Evolutionary conservation across 441 rosid species (phyloP).

Genomic region (Geranium incanum): DNA sequence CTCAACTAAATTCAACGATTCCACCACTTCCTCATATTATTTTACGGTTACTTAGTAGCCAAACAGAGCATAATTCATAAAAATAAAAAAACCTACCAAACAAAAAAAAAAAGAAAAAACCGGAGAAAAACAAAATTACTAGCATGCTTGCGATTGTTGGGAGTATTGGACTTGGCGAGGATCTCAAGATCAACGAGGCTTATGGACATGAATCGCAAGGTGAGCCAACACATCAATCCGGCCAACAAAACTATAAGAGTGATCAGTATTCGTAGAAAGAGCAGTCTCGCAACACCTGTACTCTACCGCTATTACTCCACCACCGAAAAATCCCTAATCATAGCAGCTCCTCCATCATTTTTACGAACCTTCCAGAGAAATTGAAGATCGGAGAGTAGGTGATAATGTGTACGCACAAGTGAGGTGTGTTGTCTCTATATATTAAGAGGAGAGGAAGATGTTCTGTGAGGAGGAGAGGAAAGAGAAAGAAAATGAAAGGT

Average conservation of each 20-base stretch:
- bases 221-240: slow-evolving; percentile 90
- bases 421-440: neutral
- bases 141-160: slow-evolving; percentile 58
- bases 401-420: neutral
- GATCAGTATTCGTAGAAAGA: slow-evolving; percentile 59
- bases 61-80: neutral
- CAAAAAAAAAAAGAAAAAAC: neutral
- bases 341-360: neutral
- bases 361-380: neutral
- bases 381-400: neutral
- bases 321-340: neutral
- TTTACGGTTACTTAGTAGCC: neutral
- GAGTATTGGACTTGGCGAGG: slow-evolving; percentile 90
- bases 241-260: slow-evolving; percentile 66
- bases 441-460: no score
- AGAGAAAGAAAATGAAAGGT: no score
- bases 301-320: slow-evolving; percentile 56
- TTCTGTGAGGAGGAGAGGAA: no score
- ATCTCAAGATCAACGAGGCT: slow-evolving; percentile 96
- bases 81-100: neutral
- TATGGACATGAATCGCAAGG: slow-evolving; percentile 92
- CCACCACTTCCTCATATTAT: neutral
- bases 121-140: slow-evolving; percentile 29
- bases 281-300: slow-evolving; percentile 42
- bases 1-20: no score